phyloP scores from a whole-genome alignment of 2,329 filamentous ascomycete genomes.

The Monilinia fructigena region DNA sequence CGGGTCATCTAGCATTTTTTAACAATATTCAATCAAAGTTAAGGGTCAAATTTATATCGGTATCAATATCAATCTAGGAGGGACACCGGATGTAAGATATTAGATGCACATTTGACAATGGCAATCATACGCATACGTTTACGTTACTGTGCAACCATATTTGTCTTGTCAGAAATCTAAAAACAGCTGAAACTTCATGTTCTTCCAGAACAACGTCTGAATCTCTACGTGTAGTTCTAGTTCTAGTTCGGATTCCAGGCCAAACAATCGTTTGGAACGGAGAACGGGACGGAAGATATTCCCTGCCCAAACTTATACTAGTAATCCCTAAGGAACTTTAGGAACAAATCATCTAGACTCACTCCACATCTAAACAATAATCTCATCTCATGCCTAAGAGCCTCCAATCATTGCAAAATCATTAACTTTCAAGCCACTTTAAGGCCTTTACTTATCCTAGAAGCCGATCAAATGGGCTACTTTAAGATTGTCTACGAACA shows the following conservation, averaged over 20 bases:
- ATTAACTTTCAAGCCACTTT: background rate
- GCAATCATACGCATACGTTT: background rate
- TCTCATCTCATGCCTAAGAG: constrained; percentile 11
- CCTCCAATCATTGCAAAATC: background rate
- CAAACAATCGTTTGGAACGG: background rate
- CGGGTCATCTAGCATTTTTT: background rate
- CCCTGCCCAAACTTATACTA: background rate
- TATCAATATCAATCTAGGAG: background rate
- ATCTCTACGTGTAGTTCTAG: background rate
- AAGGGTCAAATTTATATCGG: background rate
- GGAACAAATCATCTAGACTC: constrained; percentile 8
- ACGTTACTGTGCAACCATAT: background rate
- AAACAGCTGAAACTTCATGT: constrained; percentile 2
- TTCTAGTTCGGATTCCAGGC: background rate
- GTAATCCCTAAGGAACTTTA: background rate
- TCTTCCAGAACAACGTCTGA: background rate
- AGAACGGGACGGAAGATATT: constrained; percentile 2
- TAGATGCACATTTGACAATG: background rate
- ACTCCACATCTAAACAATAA: background rate
- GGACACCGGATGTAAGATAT: constrained; percentile 1
- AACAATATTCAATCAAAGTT: background rate
- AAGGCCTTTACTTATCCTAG: constrained; percentile 10
- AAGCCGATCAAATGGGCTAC: background rate
- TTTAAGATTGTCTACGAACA: background rate
- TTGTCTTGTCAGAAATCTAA: background rate